Percentiles rank a stretch among this genome's conserved stretches.
Conservation (phyloP, 164 flowering plant species). For the Liquidambar formosana region DNA sequence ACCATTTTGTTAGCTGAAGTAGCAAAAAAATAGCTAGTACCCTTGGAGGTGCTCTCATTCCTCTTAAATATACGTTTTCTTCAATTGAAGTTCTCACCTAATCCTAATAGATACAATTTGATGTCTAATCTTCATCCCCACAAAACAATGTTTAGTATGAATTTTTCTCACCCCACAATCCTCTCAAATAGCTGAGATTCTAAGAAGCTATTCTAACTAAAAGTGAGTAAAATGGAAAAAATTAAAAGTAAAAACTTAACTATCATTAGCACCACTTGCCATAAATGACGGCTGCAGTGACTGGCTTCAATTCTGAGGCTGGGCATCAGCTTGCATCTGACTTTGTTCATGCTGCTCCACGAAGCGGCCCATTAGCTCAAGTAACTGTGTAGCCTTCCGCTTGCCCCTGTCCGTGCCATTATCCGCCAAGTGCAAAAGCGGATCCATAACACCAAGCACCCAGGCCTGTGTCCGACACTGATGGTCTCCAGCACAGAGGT, state of each 20-base stretch:
- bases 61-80: no score
- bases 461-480: conserved; percentile 57
- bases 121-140: no score
- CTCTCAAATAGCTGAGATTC: no score
- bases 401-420: conserved; percentile 89
- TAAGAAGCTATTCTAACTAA: no score
- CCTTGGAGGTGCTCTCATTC: no score
- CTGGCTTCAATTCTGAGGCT: conserved; percentile 25
- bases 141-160: no score
- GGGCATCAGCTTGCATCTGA: conserved; percentile 35
- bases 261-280: conserved; percentile 20
- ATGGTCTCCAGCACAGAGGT: conserved; percentile 68
- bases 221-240: conserved; percentile 4
- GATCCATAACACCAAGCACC: conserved; percentile 63
- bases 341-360: conserved; percentile 62
- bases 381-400: conserved; percentile 77
- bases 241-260: conserved; percentile 20
- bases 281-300: conserved; percentile 22
- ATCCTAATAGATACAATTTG: no score
- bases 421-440: conserved; percentile 65
- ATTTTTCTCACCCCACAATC: no score
- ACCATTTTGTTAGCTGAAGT: no score
- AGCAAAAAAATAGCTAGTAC: no score
- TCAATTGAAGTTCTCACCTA: no score
- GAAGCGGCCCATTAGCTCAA: conserved; percentile 67